Evolutionary conservation across 2,329 filamentous ascomycete genomes (phyloP), one percentile per base, ranked within the genome.

Genomic region (Dothiorella sarmentorum): DNA sequence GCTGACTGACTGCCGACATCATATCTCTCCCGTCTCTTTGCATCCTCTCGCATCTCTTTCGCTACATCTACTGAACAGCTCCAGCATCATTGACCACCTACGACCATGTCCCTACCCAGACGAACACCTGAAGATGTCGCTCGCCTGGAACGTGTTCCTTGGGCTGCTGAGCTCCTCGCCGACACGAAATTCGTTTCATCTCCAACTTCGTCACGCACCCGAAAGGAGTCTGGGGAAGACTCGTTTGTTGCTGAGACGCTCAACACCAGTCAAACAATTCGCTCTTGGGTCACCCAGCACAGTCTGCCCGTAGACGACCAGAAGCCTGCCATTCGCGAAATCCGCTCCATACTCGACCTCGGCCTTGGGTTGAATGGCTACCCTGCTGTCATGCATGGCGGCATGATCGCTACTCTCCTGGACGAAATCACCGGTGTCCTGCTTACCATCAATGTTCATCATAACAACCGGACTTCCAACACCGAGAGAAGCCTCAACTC

Each of bases 361-460:
- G 83, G 81, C 1, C 64, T 73, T 10, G 79, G 77, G 17, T 63
- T 86, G 58, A 82, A 83, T 62, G 84, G 84, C 2, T 80, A 80
- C 63, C 71, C 79, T 2, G 68, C 74, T 3, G 73, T 82, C 6
- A 71, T 76, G 9, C 85, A 87, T 66, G 84, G 85, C 18, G 85
- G 84, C 1, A 77, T 86, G 27, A 76, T 82, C 6, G 77, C 78
- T 7, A 77, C 80, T 0, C 66, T 87, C n/a, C 67, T 87, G 20
- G 84, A 87, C 65, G 84, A 87, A 66, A 70, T 74, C 5, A 79
- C 82, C 67, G 82, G 83, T 1, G 71, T 79, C 5, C 62, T 84
- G 17, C 71, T 82, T 9, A 72, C 72, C 2, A 64, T 77, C 26
- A 81, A 82, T 61, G 58, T 64, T 15, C 72, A 71, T 22, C 52